phyloP scores from a whole-genome alignment of 306 rosid genomes.

The Cucumis sativus region Cucumber_9930_V3 NC_026655.2:25556001-25556500 shows the following conservation, averaged over 20 bases:
- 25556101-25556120: constrained; percentile 6
- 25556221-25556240: constrained; percentile 19
- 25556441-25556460: constrained; percentile 66
- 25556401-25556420: constrained; percentile 10
- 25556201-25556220: constrained; percentile 18
- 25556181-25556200: constrained; percentile 18
- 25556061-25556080: neutral
- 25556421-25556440: constrained; percentile 32
- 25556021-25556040: neutral
- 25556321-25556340: constrained; percentile 24
- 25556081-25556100: neutral
- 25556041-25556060: neutral
- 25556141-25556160: constrained; percentile 24
- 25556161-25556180: constrained; percentile 30
- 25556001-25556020: constrained; percentile 8
- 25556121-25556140: constrained; percentile 35
- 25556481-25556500: constrained; percentile 53
- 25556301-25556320: constrained; percentile 11
- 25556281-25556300: constrained; percentile 18
- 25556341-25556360: constrained; percentile 32
- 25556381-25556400: constrained; percentile 27
- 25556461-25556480: constrained; percentile 65
- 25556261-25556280: constrained; percentile 14
- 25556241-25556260: constrained; percentile 12
- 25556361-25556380: constrained; percentile 34